phyloP scores from a whole-genome alignment of 75 land plant genomes.

The Isoetes taiwanensis region DNA sequence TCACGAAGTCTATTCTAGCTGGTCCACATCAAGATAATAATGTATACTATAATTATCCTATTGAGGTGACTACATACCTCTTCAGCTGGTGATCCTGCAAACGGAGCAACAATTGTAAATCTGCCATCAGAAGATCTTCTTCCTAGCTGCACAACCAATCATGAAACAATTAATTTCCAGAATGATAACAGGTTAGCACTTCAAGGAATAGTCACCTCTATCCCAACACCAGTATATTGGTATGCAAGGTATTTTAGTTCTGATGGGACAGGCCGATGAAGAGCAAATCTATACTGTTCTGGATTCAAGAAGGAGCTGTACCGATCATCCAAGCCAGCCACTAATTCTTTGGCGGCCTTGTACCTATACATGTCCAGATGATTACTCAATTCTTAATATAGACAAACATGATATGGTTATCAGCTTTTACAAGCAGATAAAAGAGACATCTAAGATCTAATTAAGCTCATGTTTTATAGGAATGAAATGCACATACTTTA shows the following conservation, averaged over 20 bases:
- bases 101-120: constrained; percentile 22
- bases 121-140: constrained; percentile 16
- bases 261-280: constrained; percentile 22
- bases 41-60: no score
- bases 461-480: no score
- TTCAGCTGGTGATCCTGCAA: constrained; percentile 33
- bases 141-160: constrained; percentile 24
- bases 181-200: neutral
- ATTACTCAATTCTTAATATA: no score
- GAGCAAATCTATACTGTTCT: constrained; percentile 22
- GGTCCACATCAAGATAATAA: no score
- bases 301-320: constrained; percentile 22
- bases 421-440: no score
- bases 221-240: constrained; percentile 26
- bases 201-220: constrained; percentile 14
- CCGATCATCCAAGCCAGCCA: constrained; percentile 17
- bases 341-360: constrained; percentile 17
- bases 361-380: no score
- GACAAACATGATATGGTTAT: no score
- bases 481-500: neutral
- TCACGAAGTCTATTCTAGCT: no score
- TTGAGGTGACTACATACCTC: constrained; percentile 24
- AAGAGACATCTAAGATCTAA: no score
- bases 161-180: neutral
- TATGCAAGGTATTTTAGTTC: constrained; percentile 21